Base-by-base conservation (phyloP, 352 stramenopile genomes). In the Phytopythium delawarense region DNA sequence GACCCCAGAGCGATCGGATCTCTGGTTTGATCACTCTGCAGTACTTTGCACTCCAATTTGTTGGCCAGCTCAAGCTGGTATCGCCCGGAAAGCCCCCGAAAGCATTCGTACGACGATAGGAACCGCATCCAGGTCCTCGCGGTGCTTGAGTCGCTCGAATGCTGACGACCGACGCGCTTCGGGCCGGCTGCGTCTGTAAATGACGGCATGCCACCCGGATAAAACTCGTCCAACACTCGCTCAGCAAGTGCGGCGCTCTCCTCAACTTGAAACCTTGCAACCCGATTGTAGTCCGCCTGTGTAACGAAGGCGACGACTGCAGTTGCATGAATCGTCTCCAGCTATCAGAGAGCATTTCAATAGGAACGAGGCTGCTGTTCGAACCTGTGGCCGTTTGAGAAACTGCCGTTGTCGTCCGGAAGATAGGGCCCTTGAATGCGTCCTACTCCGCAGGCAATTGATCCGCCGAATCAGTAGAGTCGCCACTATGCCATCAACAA, bases 361-460 rank as follows among this genome's bases (percentile, higher is more conserved):
- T 21, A 59, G 23, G 4, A 52, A 37, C 32, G 32, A 59, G 13
- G 32, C n/a, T 40, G 16, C 23, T 37, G 20, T 42, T 48, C 60
- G 57, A 49, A 85, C 76, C 66, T 56, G 75, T 79, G 37, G 76
- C 73, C 7, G 69, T 63, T 61, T 87, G 77, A 3, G 77, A 64
- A 23, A 87, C 65, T 13, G 64, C 72, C 1, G 75, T 76, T 7
- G 64, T 58, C 30, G 73, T 71, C 0, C 77, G 74, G 48, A 74
- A 75, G 44, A 82, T 61, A 25, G 64, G 37, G 0, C 62, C 72
- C 15, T 49, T 56, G 18, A 77, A 58, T 13, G 69, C 71, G 62
- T 84, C 76, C 76, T 84, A 61, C 13, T 7, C 44, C 20, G 35
- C 7, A 55, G 25, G 16, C 3, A 0, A 0, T 49, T 46, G 25